These are phyloP conservation scores for Voacanga thouarsii DNA, from an alignment of 257 asterid species.

Conservation along the genomic window DNA sequence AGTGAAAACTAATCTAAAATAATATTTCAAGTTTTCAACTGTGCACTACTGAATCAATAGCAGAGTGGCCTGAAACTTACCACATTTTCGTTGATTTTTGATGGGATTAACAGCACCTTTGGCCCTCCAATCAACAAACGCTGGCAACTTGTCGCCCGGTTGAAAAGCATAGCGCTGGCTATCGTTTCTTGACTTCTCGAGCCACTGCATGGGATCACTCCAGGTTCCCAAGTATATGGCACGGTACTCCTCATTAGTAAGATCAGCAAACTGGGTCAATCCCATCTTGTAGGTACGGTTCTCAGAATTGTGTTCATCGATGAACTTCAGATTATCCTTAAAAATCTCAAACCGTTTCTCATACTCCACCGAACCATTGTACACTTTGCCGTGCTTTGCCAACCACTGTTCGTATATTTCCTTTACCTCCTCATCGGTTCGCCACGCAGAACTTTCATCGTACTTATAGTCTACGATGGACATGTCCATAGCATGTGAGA, in stretches of 20 bases:
- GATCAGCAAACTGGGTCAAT: conserved; percentile 69
- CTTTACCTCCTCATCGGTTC: conserved; percentile 40
- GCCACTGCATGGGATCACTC: conserved; percentile 49
- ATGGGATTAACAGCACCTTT: conserved; percentile 63
- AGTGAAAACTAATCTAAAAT: background rate
- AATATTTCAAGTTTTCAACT: too few species aligned
- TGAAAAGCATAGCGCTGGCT: conserved; percentile 43
- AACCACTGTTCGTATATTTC: conserved; percentile 56
- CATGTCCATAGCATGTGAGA: conserved; percentile 27
- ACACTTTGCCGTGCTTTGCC: conserved; percentile 54
- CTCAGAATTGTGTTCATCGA: conserved; percentile 53
- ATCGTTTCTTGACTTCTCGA: conserved; percentile 45
- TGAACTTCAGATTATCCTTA: conserved; percentile 62
- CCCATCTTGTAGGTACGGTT: conserved; percentile 67
- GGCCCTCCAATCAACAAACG: conserved; percentile 71
- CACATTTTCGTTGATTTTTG: conserved; percentile 68
- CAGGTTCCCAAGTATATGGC: conserved; percentile 57
- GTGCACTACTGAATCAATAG: too few species aligned
- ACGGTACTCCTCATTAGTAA: conserved; percentile 61
- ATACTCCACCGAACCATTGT: conserved; percentile 60
- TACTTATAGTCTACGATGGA: conserved; percentile 23
- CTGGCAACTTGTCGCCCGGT: conserved; percentile 47
- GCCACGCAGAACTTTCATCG: background rate
- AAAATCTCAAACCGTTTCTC: conserved; percentile 56
- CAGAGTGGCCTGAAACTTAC: conserved; percentile 21